Percentiles rank a stretch among this genome's conserved stretches.
Evolutionary conservation across 139 green algal genomes (phyloP).

Genomic region (Volvox reticuliferus): DNA sequence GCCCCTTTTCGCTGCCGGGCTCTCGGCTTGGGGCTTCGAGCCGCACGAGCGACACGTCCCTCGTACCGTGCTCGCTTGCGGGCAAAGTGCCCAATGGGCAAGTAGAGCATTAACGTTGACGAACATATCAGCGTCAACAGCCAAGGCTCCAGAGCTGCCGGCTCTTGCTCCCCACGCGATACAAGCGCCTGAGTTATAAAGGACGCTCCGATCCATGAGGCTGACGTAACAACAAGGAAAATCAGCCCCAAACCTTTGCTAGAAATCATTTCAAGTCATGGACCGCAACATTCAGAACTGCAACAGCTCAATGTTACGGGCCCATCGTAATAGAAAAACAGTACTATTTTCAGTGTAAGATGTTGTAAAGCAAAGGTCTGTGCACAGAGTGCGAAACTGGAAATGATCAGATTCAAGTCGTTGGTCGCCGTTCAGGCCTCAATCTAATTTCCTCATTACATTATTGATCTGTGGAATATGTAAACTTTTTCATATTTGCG

Average conservation of each 20-base stretch:
- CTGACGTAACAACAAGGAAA: constrained; percentile 26
- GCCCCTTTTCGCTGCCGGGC: neutral
- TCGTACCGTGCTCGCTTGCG: constrained; percentile 25
- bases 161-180: neutral
- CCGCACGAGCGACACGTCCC: neutral
- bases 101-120: constrained; percentile 14
- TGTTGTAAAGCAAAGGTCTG: too few relatives aligned
- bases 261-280: constrained; percentile 10
- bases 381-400: too few relatives aligned
- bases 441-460: too few relatives aligned
- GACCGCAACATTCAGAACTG: neutral
- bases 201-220: constrained; percentile 29
- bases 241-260: neutral
- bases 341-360: neutral
- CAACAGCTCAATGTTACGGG: constrained; percentile 3
- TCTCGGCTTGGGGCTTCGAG: neutral
- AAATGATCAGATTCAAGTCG: too few relatives aligned
- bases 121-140: constrained; percentile 42
- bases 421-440: too few relatives aligned
- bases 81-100: neutral
- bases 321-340: neutral
- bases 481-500: too few relatives aligned
- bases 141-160: constrained; percentile 14
- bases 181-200: constrained; percentile 41
- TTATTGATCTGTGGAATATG: too few relatives aligned